Evolutionary conservation across 2,329 filamentous ascomycete species (phyloP).

Genomic region (Penicillium sp.): DNA sequence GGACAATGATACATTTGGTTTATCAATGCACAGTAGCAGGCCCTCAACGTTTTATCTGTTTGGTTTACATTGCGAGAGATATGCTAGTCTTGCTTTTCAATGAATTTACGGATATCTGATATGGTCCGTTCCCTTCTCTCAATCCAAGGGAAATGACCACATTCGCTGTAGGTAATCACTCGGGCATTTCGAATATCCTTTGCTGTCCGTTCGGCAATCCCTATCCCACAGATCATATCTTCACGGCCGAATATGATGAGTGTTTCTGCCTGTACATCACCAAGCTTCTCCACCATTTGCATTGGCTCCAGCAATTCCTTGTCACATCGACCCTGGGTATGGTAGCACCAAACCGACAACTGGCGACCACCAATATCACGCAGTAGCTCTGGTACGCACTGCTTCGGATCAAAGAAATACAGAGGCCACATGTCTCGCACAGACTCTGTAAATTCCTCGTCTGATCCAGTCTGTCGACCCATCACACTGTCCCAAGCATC

Average conservation of each 20-base stretch:
- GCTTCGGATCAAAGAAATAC: not conserved
- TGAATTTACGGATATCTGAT: constrained; percentile 15
- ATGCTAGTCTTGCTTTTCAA: constrained; percentile 5
- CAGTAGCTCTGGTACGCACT: not conserved
- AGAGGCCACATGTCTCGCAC: not conserved
- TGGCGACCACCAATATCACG: not conserved
- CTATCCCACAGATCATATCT: constrained; percentile 22
- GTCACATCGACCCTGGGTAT: constrained; percentile 2
- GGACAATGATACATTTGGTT: constrained; percentile 13
- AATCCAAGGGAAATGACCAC: constrained; percentile 32
- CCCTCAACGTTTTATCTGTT: constrained; percentile 1
- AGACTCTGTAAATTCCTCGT: not conserved
- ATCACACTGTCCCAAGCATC: not conserved
- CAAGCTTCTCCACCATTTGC: constrained; percentile 21
- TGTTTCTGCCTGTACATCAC: constrained; percentile 23
- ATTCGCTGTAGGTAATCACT: constrained; percentile 11
- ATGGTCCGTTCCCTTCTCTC: constrained; percentile 20
- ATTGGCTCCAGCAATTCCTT: not conserved
- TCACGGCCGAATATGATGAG: constrained; percentile 27
- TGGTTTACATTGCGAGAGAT: not conserved
- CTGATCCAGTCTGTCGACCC: not conserved
- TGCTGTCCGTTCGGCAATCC: constrained; percentile 19
- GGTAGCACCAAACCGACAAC: not conserved
- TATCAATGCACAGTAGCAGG: constrained; percentile 17
- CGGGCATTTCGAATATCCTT: constrained; percentile 6